Base-by-base conservation (phyloP, 169 alveolate species). In the Miamiensis avidus region DNA sequence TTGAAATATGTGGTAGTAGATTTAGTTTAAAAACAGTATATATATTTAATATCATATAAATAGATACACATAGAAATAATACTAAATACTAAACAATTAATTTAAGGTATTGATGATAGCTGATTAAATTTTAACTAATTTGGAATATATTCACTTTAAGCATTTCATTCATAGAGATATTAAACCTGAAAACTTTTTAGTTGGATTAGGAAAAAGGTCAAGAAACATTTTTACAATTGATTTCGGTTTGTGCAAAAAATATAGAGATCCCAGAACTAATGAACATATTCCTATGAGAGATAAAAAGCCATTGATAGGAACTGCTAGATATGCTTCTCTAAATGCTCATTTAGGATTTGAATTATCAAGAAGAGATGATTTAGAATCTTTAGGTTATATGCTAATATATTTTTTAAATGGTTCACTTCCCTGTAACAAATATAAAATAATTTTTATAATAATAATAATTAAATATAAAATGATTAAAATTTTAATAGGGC, bases 311-410 rank as follows among this genome's bases (percentile, higher is more conserved):
- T 78, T 88, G 30, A 89, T 91, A 75, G 97, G 97, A 20, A 94
- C 97, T 31, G 95, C 95, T 30, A 87, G 97, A 85, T 94, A 92
- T 83, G 97, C 92, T 0, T 83, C 92, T 34, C 87, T 94, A 0
- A 90, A 92, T 85, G 90, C 97, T 77, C 97, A 94, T 89, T 85
- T 87, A 81, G 95, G 97, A 28, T 88, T 88, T 69, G 97, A 94
- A 79, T 74, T 88, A 78, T 79, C 89, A 49, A 88, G 96, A 82
- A 89, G 94, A 87, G 96, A 92, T 86, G 96, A 92, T 77, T 82
- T 89, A 32, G 94, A 89, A 75, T 84, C 92, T 29, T 30, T 92
- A 1, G 91, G 90, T 4, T 94, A 94, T 75, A 82, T 91, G 76
- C 77, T 91, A 30, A 72, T 90, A 16, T 91, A 91, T 76, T 83